phyloP scores from a whole-genome alignment of 148 eudicot genomes.

The Spergularia bocconei region DNA sequence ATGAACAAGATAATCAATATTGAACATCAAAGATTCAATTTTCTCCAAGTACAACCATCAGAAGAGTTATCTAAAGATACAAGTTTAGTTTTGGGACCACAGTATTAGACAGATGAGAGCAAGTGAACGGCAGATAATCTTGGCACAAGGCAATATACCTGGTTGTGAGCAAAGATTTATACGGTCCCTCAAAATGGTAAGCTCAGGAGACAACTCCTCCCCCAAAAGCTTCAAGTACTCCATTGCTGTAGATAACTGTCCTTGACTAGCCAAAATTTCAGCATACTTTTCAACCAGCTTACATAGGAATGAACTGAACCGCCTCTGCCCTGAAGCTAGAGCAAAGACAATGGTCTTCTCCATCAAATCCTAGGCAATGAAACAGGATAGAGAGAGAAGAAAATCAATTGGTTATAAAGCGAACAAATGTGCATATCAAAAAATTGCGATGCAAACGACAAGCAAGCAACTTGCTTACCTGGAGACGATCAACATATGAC shows the following conservation, averaged over 20 bases:
- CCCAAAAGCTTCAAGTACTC: conserved; percentile 87
- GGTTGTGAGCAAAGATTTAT: conserved; percentile 65
- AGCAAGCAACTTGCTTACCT: conserved; percentile 43
- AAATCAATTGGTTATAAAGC: background rate
- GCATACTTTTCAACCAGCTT: conserved; percentile 93
- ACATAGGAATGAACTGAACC: conserved; percentile 79
- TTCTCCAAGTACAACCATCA: background rate
- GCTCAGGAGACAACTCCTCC: conserved; percentile 85
- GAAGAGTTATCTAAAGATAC: background rate
- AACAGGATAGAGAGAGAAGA: background rate
- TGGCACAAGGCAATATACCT: conserved; percentile 39
- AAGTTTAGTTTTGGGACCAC: background rate
- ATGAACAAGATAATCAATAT: too few relatives aligned
- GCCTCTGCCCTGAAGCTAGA: conserved; percentile 91
- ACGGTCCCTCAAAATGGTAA: conserved; percentile 76
- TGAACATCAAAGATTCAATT: too few relatives aligned
- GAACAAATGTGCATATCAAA: conserved; percentile 1
- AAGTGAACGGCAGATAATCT: background rate
- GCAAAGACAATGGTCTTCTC: conserved; percentile 93
- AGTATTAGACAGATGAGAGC: background rate
- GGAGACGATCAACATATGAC: conserved; percentile 83
- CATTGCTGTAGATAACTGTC: conserved; percentile 87
- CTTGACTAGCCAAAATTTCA: conserved; percentile 98
- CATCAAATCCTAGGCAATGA: conserved; percentile 72
- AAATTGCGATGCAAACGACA: background rate